Base-by-base conservation (phyloP, 2,329 filamentous ascomycete species). In the Fusarium sp. region DNA sequence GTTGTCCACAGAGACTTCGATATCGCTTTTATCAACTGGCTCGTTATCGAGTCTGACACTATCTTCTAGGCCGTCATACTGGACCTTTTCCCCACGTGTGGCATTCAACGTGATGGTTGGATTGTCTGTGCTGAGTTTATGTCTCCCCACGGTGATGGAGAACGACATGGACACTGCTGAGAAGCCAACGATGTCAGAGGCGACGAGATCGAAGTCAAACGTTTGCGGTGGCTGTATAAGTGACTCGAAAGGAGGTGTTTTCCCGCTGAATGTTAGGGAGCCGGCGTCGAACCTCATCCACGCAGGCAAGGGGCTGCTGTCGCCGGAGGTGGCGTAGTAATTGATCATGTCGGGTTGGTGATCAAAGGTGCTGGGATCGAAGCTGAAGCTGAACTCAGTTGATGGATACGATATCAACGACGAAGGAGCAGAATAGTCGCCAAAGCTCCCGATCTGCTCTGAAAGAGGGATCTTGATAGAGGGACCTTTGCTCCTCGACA, bases 271-370 rank as follows among this genome's bases (percentile, higher is more conserved):
- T 0, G 84, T 84, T 38, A 97, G 80, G 0, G 79, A 83, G 2
- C 76, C 76, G 1, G 85, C 76, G 71, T 96, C 86, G 74, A 97
- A 97, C n/a, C 81, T 81, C 46, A 97, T 82, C 93, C 93, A 97
- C 0, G 93, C 90, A 18, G 93, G 93, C 34, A 97, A 81, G 34
- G 93, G 93, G n/a, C 91, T 92, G 74, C 92, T 91, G 74, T 95
- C 87, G 5, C 83, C 84, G 4, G 92, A 91, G 3, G 91, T 89
- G 8, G 92, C 92, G 76, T 96, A 95, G 78, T 93, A 97, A 62
- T 88, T 87, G 55, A 89, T 83, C 14, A 79, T 81, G 9, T 82
- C 80, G 3, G 79, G 79, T 4, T 83, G 80, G 42, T 85, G 80
- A n/a, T 82, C 81, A 77, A 97, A 97, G 0, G 90, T 92, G 16